Percentiles rank a stretch among this genome's conserved stretches.
phyloP scores from a whole-genome alignment of 2,329 filamentous ascomycete genomes.

The Fusarium austroafricanum region DNA sequence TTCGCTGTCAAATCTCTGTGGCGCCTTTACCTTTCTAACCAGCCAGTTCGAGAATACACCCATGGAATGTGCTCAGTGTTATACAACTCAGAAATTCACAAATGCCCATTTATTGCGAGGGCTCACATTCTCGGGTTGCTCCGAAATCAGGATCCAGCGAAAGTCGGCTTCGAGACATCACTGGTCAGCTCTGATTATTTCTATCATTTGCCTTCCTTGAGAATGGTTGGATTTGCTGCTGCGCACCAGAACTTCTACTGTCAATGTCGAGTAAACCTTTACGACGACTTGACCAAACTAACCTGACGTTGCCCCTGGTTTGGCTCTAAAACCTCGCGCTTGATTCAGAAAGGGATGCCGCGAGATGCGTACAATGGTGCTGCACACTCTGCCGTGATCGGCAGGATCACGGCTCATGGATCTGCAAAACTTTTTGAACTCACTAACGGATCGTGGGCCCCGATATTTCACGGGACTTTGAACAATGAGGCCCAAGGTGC shows the following conservation, averaged over 20 bases:
- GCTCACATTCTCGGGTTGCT: not conserved
- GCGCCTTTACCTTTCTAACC: slow-evolving; percentile 7
- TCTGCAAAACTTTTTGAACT: slow-evolving; percentile 3
- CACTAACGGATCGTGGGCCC: too few relatives aligned
- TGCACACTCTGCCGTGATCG: not conserved
- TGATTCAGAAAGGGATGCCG: slow-evolving; percentile 7
- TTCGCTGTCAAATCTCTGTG: slow-evolving; percentile 1
- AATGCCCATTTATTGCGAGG: not conserved
- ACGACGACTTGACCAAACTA: not conserved
- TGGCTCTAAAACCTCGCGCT: not conserved
- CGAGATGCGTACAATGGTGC: not conserved
- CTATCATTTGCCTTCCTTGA: not conserved
- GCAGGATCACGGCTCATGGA: slow-evolving; percentile 4
- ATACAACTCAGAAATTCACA: not conserved
- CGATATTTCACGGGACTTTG: too few relatives aligned
- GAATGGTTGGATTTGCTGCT: not conserved
- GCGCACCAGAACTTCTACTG: not conserved
- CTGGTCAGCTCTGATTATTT: not conserved
- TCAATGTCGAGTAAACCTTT: slow-evolving; percentile 14
- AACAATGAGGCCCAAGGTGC: too few relatives aligned
- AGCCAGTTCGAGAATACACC: slow-evolving; percentile 23
- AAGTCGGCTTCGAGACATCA: not conserved
- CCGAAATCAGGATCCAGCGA: too few relatives aligned
- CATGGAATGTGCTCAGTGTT: slow-evolving; percentile 13
- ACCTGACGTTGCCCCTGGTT: not conserved